phyloP scores from a whole-genome alignment of 805 yeast species.

The Pichia cephalocereana region DNA sequence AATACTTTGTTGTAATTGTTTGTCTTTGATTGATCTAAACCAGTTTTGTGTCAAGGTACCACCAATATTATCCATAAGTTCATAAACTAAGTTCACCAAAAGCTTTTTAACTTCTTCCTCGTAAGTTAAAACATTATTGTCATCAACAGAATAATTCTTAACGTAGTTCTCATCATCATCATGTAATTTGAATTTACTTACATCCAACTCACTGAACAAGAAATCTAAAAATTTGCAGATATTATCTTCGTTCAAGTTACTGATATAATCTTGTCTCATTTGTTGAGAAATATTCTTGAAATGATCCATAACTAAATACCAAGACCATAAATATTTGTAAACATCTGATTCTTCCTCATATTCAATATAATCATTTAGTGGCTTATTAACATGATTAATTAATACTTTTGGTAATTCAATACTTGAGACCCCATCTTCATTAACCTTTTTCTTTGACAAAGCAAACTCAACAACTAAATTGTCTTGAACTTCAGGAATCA shows the following conservation, averaged over 20 bases:
- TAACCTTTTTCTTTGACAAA: conserved; percentile 33
- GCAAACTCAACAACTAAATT: conserved; percentile 55
- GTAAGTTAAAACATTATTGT: conserved; percentile 9
- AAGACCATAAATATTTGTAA: conserved; percentile 50
- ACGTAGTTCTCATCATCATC: conserved; percentile 20
- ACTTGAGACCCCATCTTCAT: conserved; percentile 21
- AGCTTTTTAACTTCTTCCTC: conserved; percentile 31
- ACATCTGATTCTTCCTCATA: conserved; percentile 28
- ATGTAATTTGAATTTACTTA: conserved; percentile 16
- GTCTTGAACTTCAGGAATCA: conserved; percentile 43
- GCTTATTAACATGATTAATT: conserved; percentile 26
- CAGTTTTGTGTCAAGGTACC: conserved; percentile 57
- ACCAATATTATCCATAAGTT: conserved; percentile 42
- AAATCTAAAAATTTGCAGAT: conserved; percentile 43
- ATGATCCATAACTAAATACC: conserved; percentile 54
- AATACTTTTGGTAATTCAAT: conserved; percentile 34
- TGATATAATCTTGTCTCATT: conserved; percentile 51
- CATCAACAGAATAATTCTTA: conserved; percentile 16
- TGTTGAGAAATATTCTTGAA: conserved; percentile 58
- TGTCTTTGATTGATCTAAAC: conserved; percentile 63
- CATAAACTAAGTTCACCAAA: conserved; percentile 42
- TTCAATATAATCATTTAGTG: conserved; percentile 29
- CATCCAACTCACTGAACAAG: conserved; percentile 45
- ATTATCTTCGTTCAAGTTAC: conserved; percentile 44
- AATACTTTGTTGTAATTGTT: conserved; percentile 48